Base-by-base conservation (phyloP, 2,329 filamentous ascomycete species). In the Podosphaera aphanis region DNA sequence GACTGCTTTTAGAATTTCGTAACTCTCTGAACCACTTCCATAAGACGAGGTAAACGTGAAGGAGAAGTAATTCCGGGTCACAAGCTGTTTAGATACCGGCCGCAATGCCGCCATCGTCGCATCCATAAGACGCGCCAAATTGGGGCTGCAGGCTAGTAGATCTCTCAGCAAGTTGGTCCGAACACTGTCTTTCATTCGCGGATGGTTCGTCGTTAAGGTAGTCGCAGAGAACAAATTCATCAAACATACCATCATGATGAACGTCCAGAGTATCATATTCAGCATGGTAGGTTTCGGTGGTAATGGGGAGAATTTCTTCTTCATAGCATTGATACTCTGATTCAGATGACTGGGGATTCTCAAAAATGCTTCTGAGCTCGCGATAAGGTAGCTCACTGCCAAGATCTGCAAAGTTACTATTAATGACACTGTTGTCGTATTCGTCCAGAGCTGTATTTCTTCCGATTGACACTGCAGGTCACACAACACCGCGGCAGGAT, bases 401-500 rank as follows among this genome's bases (percentile, higher is more conserved):
- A 70, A 67, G 59, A 64, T 59, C 48, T 57, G 61, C 58, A 58
- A 61, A 54, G 54, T 54, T 47, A 45, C 45, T 45, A 25, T 46
- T 42, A 51, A 50, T 51, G 48, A 49, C 50, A 51, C 52, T 47
- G 56, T 46, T 36, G 45, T 47, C 43, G 51, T 54, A 53, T 47
- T 37, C 54, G 51, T 58, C 57, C 57, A 60, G 51, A 53, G 55
- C 56, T 53, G 49, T 49, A 53, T 53, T 52, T 52, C 72, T 70
- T 67, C 74, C 80, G 82, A 88, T 79, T 76, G 90, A 95, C 90
- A 98, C 90, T 81, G 90, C 90, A 93, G 90, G 90, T 93, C 90
- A 63, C 80, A 95, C 90, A 95, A 94, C 88, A 94, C 79, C 86
- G 74, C 90, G 73, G 90, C 90, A 95, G 90, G 86, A 93, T 92